A percentile compares a stretch with the other conserved stretches of the same genome.
phyloP scores from a whole-genome alignment of 176 grass and related monocot genomes.

The Oryza longistaminata region DNA sequence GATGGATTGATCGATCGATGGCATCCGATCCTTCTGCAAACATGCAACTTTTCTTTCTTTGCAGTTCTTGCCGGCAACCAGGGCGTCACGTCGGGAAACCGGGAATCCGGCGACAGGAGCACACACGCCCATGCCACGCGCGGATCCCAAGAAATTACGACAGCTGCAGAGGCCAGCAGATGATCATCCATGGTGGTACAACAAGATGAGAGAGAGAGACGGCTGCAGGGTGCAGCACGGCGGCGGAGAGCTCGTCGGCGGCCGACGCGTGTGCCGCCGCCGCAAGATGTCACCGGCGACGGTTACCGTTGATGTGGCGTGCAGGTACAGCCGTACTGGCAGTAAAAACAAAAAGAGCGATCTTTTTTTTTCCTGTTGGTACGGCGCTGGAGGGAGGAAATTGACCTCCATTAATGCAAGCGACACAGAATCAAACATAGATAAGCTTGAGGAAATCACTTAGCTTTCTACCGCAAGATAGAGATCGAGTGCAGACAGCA shows the following conservation, averaged over 20 bases:
- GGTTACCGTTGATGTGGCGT: not conserved
- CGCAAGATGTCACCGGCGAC: not conserved
- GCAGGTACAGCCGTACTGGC: not conserved
- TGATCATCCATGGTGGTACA: too few species aligned
- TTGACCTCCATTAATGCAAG: not conserved
- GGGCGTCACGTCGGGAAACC: not conserved
- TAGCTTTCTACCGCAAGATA: too few species aligned
- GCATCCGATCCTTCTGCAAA: conserved; percentile 17
- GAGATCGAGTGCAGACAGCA: not conserved
- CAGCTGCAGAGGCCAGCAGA: not conserved
- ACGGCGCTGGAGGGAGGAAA: not conserved
- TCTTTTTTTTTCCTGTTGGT: conserved; percentile 25
- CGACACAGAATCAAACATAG: too few species aligned
- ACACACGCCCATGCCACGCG: not conserved
- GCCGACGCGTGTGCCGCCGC: not conserved
- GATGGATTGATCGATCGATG: not conserved
- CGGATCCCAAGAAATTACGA: not conserved
- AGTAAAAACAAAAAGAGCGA: conserved; percentile 1
- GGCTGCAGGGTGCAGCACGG: not conserved
- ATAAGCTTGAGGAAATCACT: not conserved
- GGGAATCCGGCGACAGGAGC: not conserved
- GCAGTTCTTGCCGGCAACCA: not conserved
- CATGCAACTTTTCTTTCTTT: not conserved
- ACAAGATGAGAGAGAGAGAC: not conserved
- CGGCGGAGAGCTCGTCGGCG: not conserved